Conservation (phyloP, 2,329 filamentous ascomycete species). For the Intubia oerlemansii region DNA sequence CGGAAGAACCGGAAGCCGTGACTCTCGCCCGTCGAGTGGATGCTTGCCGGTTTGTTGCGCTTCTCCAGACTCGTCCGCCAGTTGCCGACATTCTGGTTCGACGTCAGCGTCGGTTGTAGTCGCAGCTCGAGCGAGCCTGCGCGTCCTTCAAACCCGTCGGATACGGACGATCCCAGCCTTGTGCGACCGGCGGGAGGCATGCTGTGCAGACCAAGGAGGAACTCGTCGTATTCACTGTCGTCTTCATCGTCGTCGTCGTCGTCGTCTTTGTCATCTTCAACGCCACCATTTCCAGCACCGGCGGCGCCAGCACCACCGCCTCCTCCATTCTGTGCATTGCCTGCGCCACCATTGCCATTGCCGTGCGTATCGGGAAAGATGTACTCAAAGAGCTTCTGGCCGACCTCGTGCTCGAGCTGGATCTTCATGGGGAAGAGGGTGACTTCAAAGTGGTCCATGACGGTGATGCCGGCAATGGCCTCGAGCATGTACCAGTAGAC, state of each 20-base stretch:
- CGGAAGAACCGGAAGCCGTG: conserved; percentile 31
- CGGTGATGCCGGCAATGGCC: conserved; percentile 89
- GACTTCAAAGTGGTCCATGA: conserved; percentile 93
- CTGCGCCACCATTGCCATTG: no score
- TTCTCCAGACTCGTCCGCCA: conserved; percentile 14
- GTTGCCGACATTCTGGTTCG: conserved; percentile 20
- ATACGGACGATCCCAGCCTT: conserved; percentile 9
- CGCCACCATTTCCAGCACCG: no score
- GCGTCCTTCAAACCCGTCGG: conserved; percentile 29
- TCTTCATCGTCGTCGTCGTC: conserved; percentile 24
- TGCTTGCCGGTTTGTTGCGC: conserved; percentile 26
- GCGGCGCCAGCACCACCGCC: conserved; percentile 2
- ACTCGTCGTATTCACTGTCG: conserved; percentile 19
- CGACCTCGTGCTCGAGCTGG: conserved; percentile 80
- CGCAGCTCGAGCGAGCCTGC: conserved; percentile 62
- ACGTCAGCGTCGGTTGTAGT: conserved; percentile 60
- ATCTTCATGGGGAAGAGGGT: conserved; percentile 84
- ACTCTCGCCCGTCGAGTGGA: conserved; percentile 26
- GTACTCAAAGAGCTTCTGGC: conserved; percentile 87
- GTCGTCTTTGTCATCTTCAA: not conserved
- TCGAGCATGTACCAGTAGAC: conserved; percentile 98
- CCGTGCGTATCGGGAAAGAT: conserved; percentile 71
- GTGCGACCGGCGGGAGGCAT: no score
- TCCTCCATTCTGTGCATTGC: conserved; percentile 16
- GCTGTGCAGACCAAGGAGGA: not conserved